These are phyloP conservation scores for Calycina marina DNA, from an alignment of 2,329 filamentous ascomycete species.

Conservation along the genomic window DNA sequence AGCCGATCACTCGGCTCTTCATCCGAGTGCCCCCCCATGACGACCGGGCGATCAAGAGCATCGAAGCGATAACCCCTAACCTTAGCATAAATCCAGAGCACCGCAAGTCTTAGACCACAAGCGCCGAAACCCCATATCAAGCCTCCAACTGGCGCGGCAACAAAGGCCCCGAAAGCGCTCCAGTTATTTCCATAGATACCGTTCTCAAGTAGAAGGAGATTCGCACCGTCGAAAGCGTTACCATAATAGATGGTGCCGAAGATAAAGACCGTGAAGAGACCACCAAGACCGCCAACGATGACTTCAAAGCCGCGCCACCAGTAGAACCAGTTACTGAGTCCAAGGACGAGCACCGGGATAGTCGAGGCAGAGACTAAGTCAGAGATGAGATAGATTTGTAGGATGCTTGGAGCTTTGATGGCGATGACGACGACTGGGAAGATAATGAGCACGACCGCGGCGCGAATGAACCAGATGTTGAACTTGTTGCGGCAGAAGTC, in stretches of 20 bases:
- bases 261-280: constrained; percentile 66
- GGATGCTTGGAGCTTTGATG: constrained; percentile 55
- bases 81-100: constrained; percentile 43
- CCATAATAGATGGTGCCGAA: constrained; percentile 71
- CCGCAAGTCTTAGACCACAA: constrained; percentile 41
- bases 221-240: constrained; percentile 43
- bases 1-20: too few species aligned
- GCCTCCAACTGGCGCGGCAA: constrained; percentile 63
- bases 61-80: constrained; percentile 46
- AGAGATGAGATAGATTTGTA: constrained; percentile 73
- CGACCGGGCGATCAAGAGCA: constrained; percentile 48
- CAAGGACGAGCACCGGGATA: constrained; percentile 62
- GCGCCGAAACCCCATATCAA: constrained; percentile 56
- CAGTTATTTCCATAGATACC: constrained; percentile 67
- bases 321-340: constrained; percentile 48
- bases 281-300: constrained; percentile 61
- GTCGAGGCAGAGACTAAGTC: constrained; percentile 65
- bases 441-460: constrained; percentile 55
- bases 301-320: constrained; percentile 75
- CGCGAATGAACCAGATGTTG: constrained; percentile 59
- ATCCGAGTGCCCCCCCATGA: too few species aligned
- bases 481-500: constrained; percentile 74
- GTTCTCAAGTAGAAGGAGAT: constrained; percentile 56
- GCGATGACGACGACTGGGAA: constrained; percentile 62
- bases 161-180: constrained; percentile 72